phyloP scores from a whole-genome alignment of 169 alveolate species.

The Blepharisma undulans region DNA sequence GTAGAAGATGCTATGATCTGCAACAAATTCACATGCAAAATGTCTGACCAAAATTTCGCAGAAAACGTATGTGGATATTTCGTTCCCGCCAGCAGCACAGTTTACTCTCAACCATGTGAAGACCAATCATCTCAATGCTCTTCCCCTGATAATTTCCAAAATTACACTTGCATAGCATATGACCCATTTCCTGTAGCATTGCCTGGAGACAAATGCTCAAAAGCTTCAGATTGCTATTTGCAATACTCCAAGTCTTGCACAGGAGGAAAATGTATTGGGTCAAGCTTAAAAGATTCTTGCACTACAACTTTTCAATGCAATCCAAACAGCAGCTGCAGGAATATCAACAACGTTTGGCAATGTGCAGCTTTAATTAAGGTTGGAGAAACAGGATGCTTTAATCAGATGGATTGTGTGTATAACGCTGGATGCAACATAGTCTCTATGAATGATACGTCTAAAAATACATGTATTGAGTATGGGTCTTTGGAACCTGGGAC shows the following conservation, averaged over 20 bases:
- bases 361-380: neutral
- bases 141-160: too few relatives aligned
- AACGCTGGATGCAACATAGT: neutral
- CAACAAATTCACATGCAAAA: neutral
- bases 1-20: too few relatives aligned
- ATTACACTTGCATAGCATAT: neutral
- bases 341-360: neutral
- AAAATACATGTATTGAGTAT: neutral
- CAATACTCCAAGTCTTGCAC: neutral
- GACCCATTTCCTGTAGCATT: neutral
- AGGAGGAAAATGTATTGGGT: neutral
- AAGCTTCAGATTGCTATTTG: neutral
- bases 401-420: slow-evolving; percentile 5
- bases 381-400: neutral
- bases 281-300: neutral
- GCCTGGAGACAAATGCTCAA: neutral
- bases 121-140: neutral
- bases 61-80: neutral
- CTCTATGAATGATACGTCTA: neutral
- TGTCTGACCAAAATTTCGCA: neutral
- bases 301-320: neutral
- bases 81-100: neutral
- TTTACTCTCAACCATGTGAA: neutral
- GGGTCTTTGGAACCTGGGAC: neutral
- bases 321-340: neutral